Base-by-base conservation (phyloP, 2,329 filamentous ascomycete species). In the Anisogramma anomala region DNA sequence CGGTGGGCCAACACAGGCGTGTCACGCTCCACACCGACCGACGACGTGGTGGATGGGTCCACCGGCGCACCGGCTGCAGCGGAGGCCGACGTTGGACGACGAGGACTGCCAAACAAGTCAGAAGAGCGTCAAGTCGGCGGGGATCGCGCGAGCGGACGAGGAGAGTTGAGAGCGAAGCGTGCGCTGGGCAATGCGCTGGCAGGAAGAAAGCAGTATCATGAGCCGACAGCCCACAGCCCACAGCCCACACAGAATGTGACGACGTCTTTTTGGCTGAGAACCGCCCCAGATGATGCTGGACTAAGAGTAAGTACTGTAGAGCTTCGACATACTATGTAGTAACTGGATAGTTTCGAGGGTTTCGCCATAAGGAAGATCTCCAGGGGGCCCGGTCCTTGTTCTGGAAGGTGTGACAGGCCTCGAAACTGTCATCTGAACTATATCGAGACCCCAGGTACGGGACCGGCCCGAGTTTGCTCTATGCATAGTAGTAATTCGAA, bases 41-140 rank as follows among this genome's bases (percentile, higher is more conserved):
- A 19, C 23, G 26, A 13, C 28, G 36, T n/a, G n/a, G n/a, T n/a
- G n/a, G n/a, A n/a, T 33, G 37, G 37, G 30, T 40, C 37, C 30
- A 30, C 27, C 31, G 20, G 13, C 17, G 33, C 30, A 31, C 37
- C 27, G 30, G 37, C n/a, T n/a, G n/a, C n/a, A n/a, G n/a, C n/a
- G n/a, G n/a, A n/a, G 37, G 37, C 37, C 30, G 37, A 33, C 23
- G 34, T 33, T 23, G 28, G 37, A 39, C 11, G 22, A 17, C 7
- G 33, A 25, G 26, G 26, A 22, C 27, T n/a, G 27, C 15, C 27
- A 15, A 30, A 3, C n/a, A 30, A 14, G 15, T 30, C n/a, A n/a
- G n/a, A n/a, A n/a, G n/a, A n/a, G n/a, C n/a, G n/a, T n/a, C n/a
- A n/a, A n/a, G n/a, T n/a, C n/a, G n/a, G n/a, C n/a, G n/a, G n/a